phyloP scores from a whole-genome alignment of 768 basidiomycete species.

The Amanita rubescens region DNA sequence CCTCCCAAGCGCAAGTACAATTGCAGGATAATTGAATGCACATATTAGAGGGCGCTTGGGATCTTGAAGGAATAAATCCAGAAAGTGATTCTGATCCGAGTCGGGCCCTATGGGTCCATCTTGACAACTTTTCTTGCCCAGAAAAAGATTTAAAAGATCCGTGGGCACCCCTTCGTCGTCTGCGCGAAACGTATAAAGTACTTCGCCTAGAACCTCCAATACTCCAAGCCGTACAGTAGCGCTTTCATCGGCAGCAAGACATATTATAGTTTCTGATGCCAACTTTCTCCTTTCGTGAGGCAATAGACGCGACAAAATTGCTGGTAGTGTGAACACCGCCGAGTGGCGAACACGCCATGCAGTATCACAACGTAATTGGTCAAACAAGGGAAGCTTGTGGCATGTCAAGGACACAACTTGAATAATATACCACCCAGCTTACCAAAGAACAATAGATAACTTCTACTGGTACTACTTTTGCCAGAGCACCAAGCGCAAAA shows the following conservation, averaged over 20 bases:
- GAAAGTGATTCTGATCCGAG: background rate
- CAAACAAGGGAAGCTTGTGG: slow-evolving; percentile 72
- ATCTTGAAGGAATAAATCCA: slow-evolving; percentile 51
- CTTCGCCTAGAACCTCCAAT: slow-evolving; percentile 84
- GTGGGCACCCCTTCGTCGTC: slow-evolving; percentile 61
- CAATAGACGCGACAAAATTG: slow-evolving; percentile 61
- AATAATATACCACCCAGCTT: slow-evolving; percentile 15
- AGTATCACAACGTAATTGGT: slow-evolving; percentile 57
- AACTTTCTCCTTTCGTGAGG: slow-evolving; percentile 49
- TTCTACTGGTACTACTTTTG: slow-evolving; percentile 79
- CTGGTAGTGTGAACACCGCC: slow-evolving; percentile 78
- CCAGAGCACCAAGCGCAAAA: slow-evolving; percentile 81
- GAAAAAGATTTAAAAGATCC: slow-evolving; percentile 69
- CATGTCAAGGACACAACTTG: slow-evolving; percentile 2
- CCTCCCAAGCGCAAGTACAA: slow-evolving; percentile 73
- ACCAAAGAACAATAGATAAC: slow-evolving; percentile 60
- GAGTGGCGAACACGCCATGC: slow-evolving; percentile 85
- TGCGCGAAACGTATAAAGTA: slow-evolving; percentile 73
- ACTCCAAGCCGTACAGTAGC: slow-evolving; percentile 69
- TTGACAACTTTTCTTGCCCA: slow-evolving; percentile 48
- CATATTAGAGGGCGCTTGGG: slow-evolving; percentile 69
- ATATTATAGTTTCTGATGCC: slow-evolving; percentile 56
- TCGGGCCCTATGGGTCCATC: slow-evolving; percentile 8
- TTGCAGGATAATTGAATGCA: slow-evolving; percentile 90
- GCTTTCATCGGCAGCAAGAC: slow-evolving; percentile 57